Evolutionary conservation across 2,329 filamentous ascomycete genomes (phyloP), one percentile per base, ranked within the genome.

Genomic region (Colletotrichum sp.): DNA sequence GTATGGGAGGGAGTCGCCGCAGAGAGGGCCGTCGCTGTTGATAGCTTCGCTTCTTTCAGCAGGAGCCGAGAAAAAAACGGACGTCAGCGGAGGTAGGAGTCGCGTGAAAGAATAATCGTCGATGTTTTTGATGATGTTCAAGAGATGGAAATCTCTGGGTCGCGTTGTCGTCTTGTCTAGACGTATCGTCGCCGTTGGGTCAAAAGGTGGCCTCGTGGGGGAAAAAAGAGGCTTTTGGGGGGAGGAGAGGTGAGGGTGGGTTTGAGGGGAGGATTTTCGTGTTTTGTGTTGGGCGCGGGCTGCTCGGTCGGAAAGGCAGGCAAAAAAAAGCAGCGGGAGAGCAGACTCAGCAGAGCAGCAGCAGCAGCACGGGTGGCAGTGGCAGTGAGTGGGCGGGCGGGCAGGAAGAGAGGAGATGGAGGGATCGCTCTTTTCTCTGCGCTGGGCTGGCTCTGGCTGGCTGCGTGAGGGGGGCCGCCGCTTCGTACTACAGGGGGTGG

Each of bases 211-310:
- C 70, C 73, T 74, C 67, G 65, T 62, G 71, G 36, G 67, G 71
- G 67, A 15, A 49, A 64, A 65, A 77, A 71, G 62, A 44, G 36
- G 36, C 36, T 71, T 77, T 71, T 64, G 71, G 72, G 64, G 28
- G 75, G 60, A 59, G 72, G 75, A 71, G 60, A 76, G 71, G 36
- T 75, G 75, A 76, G 34, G 64, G 75, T 75, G 75, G 75, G 71
- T 75, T 77, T 77, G 75, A 77, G 75, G 71, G 71, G 75, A 77
- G 71, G 75, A 76, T 75, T 78, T 76, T 78, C 77, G 77, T 77
- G 77, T 78, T 78, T 78, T 78, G 77, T 78, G 77, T 78, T 77
- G 77, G 76, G 77, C 77, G 71, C 73, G 73, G 77, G 75, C 74
- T 77, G 70, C 72, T 77, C 71, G 77, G 76, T 77, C 73, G 73